Conservation (phyloP, 1,284 basidiomycete genomes). For the Moesziomyces parantarcticus region DNA sequence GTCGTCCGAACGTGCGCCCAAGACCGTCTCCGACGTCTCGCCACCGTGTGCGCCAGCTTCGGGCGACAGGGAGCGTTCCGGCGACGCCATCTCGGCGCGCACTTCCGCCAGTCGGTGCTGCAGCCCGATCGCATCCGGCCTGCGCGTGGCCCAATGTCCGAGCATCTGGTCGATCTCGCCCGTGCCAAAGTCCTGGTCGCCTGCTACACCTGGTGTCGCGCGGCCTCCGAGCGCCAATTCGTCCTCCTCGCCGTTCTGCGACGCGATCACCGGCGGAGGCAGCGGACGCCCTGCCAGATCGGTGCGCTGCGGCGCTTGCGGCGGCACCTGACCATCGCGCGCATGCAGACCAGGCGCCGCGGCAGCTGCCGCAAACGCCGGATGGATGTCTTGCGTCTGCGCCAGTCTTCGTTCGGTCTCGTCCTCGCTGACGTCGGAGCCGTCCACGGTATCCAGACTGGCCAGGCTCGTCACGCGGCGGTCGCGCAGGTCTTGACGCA, state of each 20-base stretch:
- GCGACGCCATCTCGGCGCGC: conserved; percentile 32
- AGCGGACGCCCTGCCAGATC: conserved; percentile 56
- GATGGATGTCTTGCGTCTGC: conserved; percentile 37
- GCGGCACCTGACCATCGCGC: conserved; percentile 28
- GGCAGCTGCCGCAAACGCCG: conserved; percentile 37
- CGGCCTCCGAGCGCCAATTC: conserved; percentile 49
- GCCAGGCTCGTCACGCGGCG: conserved; percentile 55
- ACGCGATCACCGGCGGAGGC: conserved; percentile 63
- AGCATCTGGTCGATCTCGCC: conserved; percentile 63
- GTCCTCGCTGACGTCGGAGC: conserved; percentile 58
- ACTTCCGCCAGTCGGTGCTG: conserved; percentile 40
- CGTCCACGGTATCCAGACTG: conserved; percentile 53
- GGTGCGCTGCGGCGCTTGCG: conserved; percentile 46
- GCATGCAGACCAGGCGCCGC: conserved; percentile 30
- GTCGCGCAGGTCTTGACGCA: conserved; percentile 41
- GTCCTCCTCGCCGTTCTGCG: conserved; percentile 47
- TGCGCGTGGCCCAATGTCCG: conserved; percentile 41
- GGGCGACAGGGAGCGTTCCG: conserved; percentile 39
- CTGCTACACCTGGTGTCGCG: conserved; percentile 44
- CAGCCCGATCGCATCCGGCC: conserved; percentile 22
- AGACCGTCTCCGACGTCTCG: conserved; percentile 21
- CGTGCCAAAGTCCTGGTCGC: conserved; percentile 51
- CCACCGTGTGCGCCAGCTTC: conserved; percentile 11
- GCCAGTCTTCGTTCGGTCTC: conserved; percentile 50
- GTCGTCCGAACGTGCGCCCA: conserved; percentile 45